phyloP scores from a whole-genome alignment of 1,284 basidiomycete genomes.

The Trametes hirsuta region DNA sequence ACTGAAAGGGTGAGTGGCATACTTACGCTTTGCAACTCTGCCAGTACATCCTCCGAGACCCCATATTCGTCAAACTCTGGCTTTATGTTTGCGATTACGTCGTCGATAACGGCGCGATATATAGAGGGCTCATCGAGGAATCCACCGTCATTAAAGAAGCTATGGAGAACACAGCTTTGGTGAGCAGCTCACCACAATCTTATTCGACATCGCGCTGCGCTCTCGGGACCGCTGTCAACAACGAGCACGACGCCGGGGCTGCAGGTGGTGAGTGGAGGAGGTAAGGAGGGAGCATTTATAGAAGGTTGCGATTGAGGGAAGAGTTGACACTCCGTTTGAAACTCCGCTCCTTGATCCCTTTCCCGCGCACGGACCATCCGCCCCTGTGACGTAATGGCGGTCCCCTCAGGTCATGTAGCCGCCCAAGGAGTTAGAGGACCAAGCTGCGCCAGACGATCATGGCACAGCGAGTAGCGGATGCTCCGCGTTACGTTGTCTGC shows the following conservation, averaged over 20 bases:
- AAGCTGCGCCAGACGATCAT: neutral
- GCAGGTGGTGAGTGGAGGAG: slow-evolving; percentile 41
- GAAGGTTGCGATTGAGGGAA: slow-evolving; percentile 44
- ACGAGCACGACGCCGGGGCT: slow-evolving; percentile 37
- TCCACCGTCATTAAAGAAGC: slow-evolving; percentile 59
- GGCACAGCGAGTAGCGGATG: neutral
- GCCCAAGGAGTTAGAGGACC: neutral
- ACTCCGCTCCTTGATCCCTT: slow-evolving; percentile 34
- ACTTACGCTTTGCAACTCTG: slow-evolving; percentile 86
- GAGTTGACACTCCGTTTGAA: slow-evolving; percentile 44
- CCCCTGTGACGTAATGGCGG: slow-evolving; percentile 16
- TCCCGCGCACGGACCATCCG: slow-evolving; percentile 53
- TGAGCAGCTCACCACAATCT: slow-evolving; percentile 88
- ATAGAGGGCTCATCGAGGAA: slow-evolving; percentile 79
- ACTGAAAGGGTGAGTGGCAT: slow-evolving; percentile 15
- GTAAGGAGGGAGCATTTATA: slow-evolving; percentile 50
- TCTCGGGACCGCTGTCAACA: slow-evolving; percentile 39
- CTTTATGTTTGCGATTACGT: slow-evolving; percentile 88
- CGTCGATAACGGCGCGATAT: slow-evolving; percentile 96
- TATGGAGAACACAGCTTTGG: slow-evolving; percentile 56
- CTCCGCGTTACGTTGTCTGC: slow-evolving; percentile 8
- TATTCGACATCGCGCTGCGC: slow-evolving; percentile 72
- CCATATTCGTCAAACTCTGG: slow-evolving; percentile 98
- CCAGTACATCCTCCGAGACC: slow-evolving; percentile 89
- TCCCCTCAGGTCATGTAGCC: neutral